Percentiles rank a stretch among this genome's conserved stretches.
These are phyloP conservation scores for Dendrocalamus latiflorus DNA, from an alignment of 202 grass and related monocot species.

Conservation along the genomic window DNA sequence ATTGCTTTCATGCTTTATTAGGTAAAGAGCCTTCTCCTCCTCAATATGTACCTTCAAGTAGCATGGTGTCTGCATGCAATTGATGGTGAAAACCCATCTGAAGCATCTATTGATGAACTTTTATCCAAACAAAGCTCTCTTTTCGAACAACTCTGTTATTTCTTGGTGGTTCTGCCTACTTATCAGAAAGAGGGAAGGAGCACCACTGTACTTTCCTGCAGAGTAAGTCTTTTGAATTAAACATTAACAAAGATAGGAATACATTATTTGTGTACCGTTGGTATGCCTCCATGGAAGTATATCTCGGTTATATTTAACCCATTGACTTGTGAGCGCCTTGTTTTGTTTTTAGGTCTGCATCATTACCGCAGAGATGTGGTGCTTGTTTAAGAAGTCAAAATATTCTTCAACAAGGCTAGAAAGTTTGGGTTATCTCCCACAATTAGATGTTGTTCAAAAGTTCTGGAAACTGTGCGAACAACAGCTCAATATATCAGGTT, in stretches of 20 bases:
- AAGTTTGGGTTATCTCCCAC: constrained; percentile 75
- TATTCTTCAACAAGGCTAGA: constrained; percentile 76
- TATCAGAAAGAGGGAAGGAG: constrained; percentile 73
- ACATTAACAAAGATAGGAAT: neutral
- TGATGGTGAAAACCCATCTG: constrained; percentile 61
- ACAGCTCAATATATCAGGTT: constrained; percentile 85
- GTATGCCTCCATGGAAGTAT: neutral
- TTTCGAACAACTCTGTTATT: constrained; percentile 76
- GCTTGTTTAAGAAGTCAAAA: too few species aligned
- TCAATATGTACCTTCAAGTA: too few species aligned
- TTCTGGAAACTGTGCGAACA: constrained; percentile 90
- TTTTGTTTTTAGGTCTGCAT: constrained; percentile 64
- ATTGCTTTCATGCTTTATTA: constrained; percentile 28
- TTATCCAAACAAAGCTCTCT: constrained; percentile 67
- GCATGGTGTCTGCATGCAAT: constrained; percentile 91
- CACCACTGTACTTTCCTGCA: constrained; percentile 69
- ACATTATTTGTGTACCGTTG: neutral
- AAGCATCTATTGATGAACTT: constrained; percentile 67
- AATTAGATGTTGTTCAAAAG: constrained; percentile 66
- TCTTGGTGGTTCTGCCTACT: constrained; percentile 54
- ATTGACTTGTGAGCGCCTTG: constrained; percentile 6
- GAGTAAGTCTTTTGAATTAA: constrained; percentile 53
- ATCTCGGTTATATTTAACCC: neutral
- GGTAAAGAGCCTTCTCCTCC: constrained; percentile 94
- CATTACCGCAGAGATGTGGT: constrained; percentile 87